Conservation (phyloP, 768 basidiomycete genomes). For the Termitomyces sp. region DNA sequence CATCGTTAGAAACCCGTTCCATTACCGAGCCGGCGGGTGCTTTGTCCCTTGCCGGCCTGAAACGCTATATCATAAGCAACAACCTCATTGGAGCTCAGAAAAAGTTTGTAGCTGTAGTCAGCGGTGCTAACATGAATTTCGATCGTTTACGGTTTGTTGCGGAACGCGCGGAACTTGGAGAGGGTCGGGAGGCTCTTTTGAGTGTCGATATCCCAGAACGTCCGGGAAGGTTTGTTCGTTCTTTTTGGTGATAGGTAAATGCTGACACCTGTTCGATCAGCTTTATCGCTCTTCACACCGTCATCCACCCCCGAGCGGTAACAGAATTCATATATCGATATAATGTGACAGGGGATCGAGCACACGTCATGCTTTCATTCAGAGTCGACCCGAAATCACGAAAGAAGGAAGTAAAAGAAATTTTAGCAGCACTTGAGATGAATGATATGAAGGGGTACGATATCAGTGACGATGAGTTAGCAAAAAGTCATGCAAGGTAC, state of each 20-base stretch:
- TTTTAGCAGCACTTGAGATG: constrained; percentile 57
- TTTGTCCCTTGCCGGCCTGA: constrained; percentile 85
- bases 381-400: constrained; percentile 61
- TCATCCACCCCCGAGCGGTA: constrained; percentile 86
- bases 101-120: constrained; percentile 86
- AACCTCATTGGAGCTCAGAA: constrained; percentile 78
- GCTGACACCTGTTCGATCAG: constrained; percentile 31
- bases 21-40: constrained; percentile 97
- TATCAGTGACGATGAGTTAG: constrained; percentile 92
- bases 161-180: constrained; percentile 95
- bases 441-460: constrained; percentile 81
- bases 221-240: constrained; percentile 70
- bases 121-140: constrained; percentile 99
- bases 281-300: constrained; percentile 80
- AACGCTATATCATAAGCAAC: constrained; percentile 79
- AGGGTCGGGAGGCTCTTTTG: constrained; percentile 88
- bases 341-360: constrained; percentile 58
- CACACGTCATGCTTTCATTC: constrained; percentile 91
- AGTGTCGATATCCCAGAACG: constrained; percentile 92
- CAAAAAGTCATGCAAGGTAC: constrained; percentile 91
- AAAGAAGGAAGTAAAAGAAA: constrained; percentile 52
- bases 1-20: constrained; percentile 76
- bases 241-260: neutral
- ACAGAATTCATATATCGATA: constrained; percentile 97
- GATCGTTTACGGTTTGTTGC: constrained; percentile 95